phyloP scores from a whole-genome alignment of 495 filamentous ascomycete genomes.

The Penicillium simplicissimum region DNA sequence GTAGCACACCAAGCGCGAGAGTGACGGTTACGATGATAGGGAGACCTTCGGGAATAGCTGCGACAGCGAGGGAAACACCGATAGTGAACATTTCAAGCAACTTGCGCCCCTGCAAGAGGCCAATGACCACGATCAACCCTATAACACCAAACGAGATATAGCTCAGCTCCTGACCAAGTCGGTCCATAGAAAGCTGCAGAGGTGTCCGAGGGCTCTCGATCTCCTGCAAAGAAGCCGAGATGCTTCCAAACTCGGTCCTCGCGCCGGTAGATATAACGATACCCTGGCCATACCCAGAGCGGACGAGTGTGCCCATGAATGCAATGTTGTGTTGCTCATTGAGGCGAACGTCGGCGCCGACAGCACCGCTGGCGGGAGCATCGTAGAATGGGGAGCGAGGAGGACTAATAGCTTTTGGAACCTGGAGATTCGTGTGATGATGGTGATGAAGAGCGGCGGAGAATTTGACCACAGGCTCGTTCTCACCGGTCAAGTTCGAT shows the following conservation, averaged over 20 bases:
- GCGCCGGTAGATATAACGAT: constrained; percentile 93
- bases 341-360: constrained; percentile 64
- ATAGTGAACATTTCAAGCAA: constrained; percentile 97
- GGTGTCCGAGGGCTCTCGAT: constrained; percentile 95
- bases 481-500: constrained; percentile 96
- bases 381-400: constrained; percentile 60
- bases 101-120: constrained; percentile 82
- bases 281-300: constrained; percentile 93
- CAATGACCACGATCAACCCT: constrained; percentile 83
- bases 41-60: constrained; percentile 94
- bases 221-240: constrained; percentile 85
- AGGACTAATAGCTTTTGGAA: constrained; percentile 37
- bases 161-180: constrained; percentile 88
- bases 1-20: constrained; percentile 86
- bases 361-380: constrained; percentile 59
- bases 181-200: constrained; percentile 94
- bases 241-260: constrained; percentile 94
- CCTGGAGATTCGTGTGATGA: constrained; percentile 20
- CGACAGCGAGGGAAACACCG: constrained; percentile 93
- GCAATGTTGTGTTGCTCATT: constrained; percentile 81
- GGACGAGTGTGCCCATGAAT: constrained; percentile 97
- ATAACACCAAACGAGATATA: constrained; percentile 96
- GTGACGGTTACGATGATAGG: constrained; percentile 99
- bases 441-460: constrained; percentile 55
- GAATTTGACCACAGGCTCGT: constrained; percentile 82